Conservation (phyloP, 108 stramenopile genomes). For the Chaetoceros muelleri region DNA sequence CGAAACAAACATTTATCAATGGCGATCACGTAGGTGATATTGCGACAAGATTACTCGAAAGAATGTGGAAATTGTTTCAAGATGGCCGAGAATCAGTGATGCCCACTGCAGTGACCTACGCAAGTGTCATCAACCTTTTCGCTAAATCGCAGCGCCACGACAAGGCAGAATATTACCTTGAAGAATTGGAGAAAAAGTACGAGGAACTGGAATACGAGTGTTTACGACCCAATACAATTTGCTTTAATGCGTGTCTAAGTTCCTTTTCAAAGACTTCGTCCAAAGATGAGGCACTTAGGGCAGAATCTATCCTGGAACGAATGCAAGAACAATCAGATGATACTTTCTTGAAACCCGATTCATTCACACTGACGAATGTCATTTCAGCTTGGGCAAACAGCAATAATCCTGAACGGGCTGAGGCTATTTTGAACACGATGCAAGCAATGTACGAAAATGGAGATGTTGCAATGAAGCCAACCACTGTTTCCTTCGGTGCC, state of each 20-base stretch:
- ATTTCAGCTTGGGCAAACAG: slow-evolving; percentile 28
- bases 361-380: slow-evolving; percentile 18
- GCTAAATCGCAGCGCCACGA: slow-evolving; percentile 24
- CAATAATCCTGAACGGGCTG: slow-evolving; percentile 14
- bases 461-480: slow-evolving; percentile 20
- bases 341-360: slow-evolving; percentile 11
- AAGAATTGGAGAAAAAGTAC: slow-evolving; percentile 17
- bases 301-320: slow-evolving; percentile 16
- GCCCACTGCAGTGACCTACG: slow-evolving; percentile 61
- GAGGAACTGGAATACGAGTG: not conserved
- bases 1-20: not conserved
- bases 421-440: slow-evolving; percentile 13
- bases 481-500: slow-evolving; percentile 23
- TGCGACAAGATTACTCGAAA: slow-evolving; percentile 49
- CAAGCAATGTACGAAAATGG: slow-evolving; percentile 14
- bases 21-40: no score
- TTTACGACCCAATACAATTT: not conserved
- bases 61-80: slow-evolving; percentile 43
- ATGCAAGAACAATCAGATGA: slow-evolving; percentile 16
- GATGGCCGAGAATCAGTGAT: slow-evolving; percentile 27
- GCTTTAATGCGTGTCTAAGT: not conserved
- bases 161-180: slow-evolving; percentile 8
- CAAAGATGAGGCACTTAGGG: slow-evolving; percentile 14
- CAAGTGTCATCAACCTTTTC: slow-evolving; percentile 57
- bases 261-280: slow-evolving; percentile 3